Percentiles rank a stretch among this genome's conserved stretches.
phyloP scores from a whole-genome alignment of 495 filamentous ascomycete species.

The Podospora bellae-mahoneyi region DNA sequence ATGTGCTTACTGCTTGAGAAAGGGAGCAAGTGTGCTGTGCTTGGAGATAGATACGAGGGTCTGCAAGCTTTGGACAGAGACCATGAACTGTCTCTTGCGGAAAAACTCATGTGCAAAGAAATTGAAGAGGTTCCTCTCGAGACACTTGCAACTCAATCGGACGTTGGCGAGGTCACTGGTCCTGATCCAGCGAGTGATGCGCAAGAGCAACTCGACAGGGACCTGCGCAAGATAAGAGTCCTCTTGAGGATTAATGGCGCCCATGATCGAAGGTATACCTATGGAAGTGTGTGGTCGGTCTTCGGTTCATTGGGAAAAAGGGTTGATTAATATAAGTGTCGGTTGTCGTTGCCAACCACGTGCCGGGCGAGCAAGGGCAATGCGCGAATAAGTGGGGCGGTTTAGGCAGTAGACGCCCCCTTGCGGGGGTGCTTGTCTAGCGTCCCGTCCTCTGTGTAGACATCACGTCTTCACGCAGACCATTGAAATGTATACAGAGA shows the following conservation, averaged over 20 bases:
- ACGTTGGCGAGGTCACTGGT: slow-evolving; percentile 47
- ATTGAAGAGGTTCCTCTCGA: slow-evolving; percentile 44
- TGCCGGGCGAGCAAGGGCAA: no score
- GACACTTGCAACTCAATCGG: slow-evolving; percentile 42
- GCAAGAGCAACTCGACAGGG: slow-evolving; percentile 41
- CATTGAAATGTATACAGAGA: no score
- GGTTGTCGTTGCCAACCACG: no score
- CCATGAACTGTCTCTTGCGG: slow-evolving; percentile 54
- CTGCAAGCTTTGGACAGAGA: slow-evolving; percentile 45
- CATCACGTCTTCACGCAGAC: no score
- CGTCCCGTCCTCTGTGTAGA: no score
- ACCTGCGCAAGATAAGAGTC: slow-evolving; percentile 24
- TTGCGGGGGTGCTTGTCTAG: no score
- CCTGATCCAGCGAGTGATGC: slow-evolving; percentile 41
- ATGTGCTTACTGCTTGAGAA: slow-evolving; percentile 32
- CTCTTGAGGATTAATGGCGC: slow-evolving; percentile 14
- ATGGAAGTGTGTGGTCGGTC: no score
- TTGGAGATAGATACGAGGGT: slow-evolving; percentile 54
- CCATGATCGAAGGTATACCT: no score
- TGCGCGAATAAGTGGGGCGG: no score
- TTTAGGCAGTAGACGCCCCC: no score
- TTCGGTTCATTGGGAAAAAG: no score
- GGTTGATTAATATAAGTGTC: no score
- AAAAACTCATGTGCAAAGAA: slow-evolving; percentile 54
- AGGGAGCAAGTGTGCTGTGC: slow-evolving; percentile 38